A percentile compares a stretch with the other conserved stretches of the same genome.
These are phyloP conservation scores for Pleomassaria siparia DNA, from an alignment of 2,329 filamentous ascomycete species.

Conservation along the genomic window DNA sequence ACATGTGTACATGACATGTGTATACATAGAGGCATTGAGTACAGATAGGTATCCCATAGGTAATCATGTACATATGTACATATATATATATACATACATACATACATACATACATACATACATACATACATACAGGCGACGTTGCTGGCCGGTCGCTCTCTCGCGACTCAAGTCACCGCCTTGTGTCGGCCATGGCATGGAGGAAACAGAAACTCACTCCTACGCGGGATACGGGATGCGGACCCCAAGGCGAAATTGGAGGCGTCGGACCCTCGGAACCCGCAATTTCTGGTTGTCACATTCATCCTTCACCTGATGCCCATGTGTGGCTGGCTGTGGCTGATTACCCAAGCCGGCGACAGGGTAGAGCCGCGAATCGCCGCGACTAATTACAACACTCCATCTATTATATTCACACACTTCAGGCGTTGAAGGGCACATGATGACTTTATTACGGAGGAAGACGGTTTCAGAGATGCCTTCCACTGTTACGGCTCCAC, in stretches of 20 bases:
- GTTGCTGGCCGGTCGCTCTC: constrained; percentile 9
- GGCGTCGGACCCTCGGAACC: constrained; percentile 18
- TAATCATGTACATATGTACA: too few relatives aligned
- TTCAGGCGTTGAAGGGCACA: background rate
- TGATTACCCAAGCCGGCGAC: constrained; percentile 4
- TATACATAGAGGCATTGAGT: too few relatives aligned
- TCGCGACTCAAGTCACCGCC: constrained; percentile 24
- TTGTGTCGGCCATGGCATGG: constrained; percentile 14
- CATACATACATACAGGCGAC: background rate
- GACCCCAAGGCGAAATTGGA: constrained; percentile 23
- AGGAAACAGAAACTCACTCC: constrained; percentile 12
- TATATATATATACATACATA: too few relatives aligned
- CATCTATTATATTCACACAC: background rate
- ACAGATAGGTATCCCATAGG: too few relatives aligned
- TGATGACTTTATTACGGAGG: background rate
- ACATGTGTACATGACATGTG: too few relatives aligned
- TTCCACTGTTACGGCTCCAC: constrained; percentile 2
- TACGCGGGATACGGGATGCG: constrained; percentile 35
- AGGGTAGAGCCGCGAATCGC: background rate
- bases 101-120: too few relatives aligned
- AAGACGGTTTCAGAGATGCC: background rate
- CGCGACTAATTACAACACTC: background rate
- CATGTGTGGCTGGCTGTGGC: constrained; percentile 26
- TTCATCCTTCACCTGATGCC: constrained; percentile 17
- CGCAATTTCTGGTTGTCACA: constrained; percentile 29